Base-by-base conservation (phyloP, 148 eudicot species). In the Camellia granthamiana region DNA sequence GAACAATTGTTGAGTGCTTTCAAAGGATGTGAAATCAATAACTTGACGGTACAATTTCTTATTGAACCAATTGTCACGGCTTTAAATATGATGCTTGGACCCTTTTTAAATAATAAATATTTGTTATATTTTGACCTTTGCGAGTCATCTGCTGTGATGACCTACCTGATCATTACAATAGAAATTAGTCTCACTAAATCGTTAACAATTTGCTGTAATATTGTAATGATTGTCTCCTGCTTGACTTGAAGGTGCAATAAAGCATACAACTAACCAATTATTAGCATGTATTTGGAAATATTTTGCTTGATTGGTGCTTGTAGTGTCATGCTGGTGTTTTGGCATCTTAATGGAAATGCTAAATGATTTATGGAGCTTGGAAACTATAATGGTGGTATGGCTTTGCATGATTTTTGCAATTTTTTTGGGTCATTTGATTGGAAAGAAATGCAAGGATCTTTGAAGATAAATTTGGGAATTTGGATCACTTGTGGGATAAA, bases 1-100 rank as follows among this genome's bases (percentile, higher is more conserved):
- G 94, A 89, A 49, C 79, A 82, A 13, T 88, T 96, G 65, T 78
- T 75, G 54, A 85, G 73, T 80, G 81, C 82, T 9, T 90, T 93
- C 80, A 79, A 86, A 83, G 77, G 73, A 23, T 86, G 87, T 72
- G 77, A 90, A 47, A 62, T 86, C 41, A 87, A 62, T 65, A 87
- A 74, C 69, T 81, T 93, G 78, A 86, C 62, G 92, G 99, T 95
- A 80, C 3, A 79, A 69, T 81, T 41, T 62, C 15, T 55, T 67
- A 19, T 49, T 18, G 23, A 66, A 7, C 42, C n/a, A 6, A n/a
- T 49, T 51, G 6, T 49, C 43, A 38, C 30, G 49, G 21, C 1
- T 47, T 79, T 61, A 15, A 42, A 16, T n/a, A 8, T 43, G 41
- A 70, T 79, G 21, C 42, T 77, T 63, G 55, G 23, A 9, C 70